These are phyloP conservation scores for Yamadazyma sp. DNA, from an alignment of 1,139 yeast genomes.

Conservation along the genomic window DNA sequence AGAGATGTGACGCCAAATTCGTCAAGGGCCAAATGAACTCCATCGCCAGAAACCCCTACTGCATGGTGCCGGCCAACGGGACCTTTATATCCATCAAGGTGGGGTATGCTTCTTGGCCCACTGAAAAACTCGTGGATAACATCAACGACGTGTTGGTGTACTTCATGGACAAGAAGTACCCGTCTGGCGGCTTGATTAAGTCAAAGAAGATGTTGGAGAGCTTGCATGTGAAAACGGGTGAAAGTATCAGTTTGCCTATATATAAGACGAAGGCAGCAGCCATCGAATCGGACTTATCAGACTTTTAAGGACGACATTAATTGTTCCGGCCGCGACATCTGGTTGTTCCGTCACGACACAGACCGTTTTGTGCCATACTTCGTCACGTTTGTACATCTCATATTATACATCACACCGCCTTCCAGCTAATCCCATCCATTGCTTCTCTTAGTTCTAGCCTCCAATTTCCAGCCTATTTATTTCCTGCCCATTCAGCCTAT, in stretches of 20 bases:
- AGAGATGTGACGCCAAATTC: constrained; percentile 59
- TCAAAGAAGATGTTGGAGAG: constrained; percentile 44
- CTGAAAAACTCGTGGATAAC: constrained; percentile 48
- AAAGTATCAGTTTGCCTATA: constrained; percentile 59
- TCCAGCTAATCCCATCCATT: too few relatives aligned
- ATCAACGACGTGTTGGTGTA: constrained; percentile 55
- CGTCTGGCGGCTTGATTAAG: constrained; percentile 59
- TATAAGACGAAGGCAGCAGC: constrained; percentile 10
- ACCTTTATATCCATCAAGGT: constrained; percentile 49
- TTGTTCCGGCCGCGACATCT: too few relatives aligned
- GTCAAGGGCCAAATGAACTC: constrained; percentile 60
- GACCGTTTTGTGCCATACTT: too few relatives aligned
- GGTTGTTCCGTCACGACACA: too few relatives aligned
- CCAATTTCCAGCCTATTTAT: too few relatives aligned
- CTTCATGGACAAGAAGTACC: constrained; percentile 48
- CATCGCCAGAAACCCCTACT: constrained; percentile 59
- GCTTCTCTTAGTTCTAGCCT: too few relatives aligned
- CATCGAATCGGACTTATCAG: constrained; percentile 5
- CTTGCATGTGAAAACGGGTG: constrained; percentile 59
- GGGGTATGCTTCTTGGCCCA: constrained; percentile 51
- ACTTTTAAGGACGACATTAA: constrained; percentile 2
- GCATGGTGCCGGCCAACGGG: constrained; percentile 60
- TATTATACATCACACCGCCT: too few relatives aligned
- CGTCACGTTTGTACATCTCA: too few relatives aligned
- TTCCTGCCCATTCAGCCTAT: too few relatives aligned